Base-by-base conservation (phyloP, 2,329 filamentous ascomycete genomes). In the Colletotrichum gigasporum region DNA sequence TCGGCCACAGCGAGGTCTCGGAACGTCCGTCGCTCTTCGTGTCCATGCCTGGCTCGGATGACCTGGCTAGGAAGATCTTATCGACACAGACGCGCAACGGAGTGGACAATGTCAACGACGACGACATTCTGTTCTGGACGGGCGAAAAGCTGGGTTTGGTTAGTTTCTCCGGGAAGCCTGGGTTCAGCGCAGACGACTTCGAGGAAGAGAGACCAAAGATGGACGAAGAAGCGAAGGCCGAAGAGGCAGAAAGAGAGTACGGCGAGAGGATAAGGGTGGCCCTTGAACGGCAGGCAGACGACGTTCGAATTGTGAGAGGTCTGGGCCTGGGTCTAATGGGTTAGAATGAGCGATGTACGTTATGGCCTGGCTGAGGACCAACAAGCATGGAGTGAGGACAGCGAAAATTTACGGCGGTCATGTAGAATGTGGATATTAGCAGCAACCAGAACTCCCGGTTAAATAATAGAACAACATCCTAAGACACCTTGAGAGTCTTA, bases 71-170 rank as follows among this genome's bases (percentile, higher is more conserved):
- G 69, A 96, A 96, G 74, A 87, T 97, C 42, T 70, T 95, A 2
- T 90, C 92, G 3, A 90, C 86, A 3, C 75, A 78, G 53, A 80
- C 81, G 4, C 61, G 63, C 24, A 65, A 72, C 32, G 70, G 73
- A 10, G 41, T 48, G 10, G 61, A 71, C 5, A 63, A 63, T 44
- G 71, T 76, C 34, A 87, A 86, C 68, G 75, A 86, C 51, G 89
- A 93, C 71, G 90, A 95, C 70, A 77, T 97, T 11, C 76, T 97
- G 4, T 82, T 97, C 47, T 97, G 94, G 94, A 97, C 94, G 0
- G 94, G 93, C 16, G 93, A 97, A 63, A 90, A 89, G 67, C 80
- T 97, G 47, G 94, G 93, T 0, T 81, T 96, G 62, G 76, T 96
- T 18, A 83, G 79, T 57, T 92, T 92, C 72, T 87, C 88, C 1